Evolutionary conservation across 768 basidiomycete genomes (phyloP), one percentile per base, ranked within the genome.

Genomic region (Antrodiella citrinella): DNA sequence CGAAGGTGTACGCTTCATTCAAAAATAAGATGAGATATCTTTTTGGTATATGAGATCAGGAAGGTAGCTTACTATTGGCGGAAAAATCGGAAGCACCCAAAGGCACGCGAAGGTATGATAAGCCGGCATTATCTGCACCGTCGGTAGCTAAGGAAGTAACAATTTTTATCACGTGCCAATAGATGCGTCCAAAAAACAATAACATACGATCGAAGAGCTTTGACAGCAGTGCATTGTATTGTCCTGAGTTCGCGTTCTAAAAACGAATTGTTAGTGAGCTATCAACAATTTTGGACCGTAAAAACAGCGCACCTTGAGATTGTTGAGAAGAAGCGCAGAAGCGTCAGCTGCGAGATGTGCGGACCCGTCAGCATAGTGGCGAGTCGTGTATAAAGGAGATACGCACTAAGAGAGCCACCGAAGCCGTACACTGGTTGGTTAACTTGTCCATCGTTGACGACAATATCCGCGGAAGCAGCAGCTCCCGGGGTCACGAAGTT

Each of bases 81-180:
- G 86, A 86, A 59, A 88, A 88, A 63, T 88, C 86, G 2, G 82
- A 76, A 3, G 86, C 82, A 12, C 86, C 86, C 12, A 89, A 71
- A 0, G 86, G 77, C 35, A 88, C 69, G 9, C 86, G 77, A 45
- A 89, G 65, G 57, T 83, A 84, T 40, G 78, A 80, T 47, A 89
- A 65, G 1, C 85, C 86, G 22, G 86, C 85, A 4, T 77, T 72
- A 49, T 78, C 69, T 10, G 75, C 73, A 0, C 73, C 80, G 60
- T 88, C 79, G 1, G 76, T 74, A 13, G 80, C 75, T 75, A 45
- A 11, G 23, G 3, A 54, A 23, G 24, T n/a, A 22, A 9, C 11
- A 24, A 20, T 48, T n/a, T 51, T 45, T 15, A 21, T 1, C 35
- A 24, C 30, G 4, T 19, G 44, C 2, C 38, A 20, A 20, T 9